Base-by-base conservation (phyloP, 2,329 filamentous ascomycete genomes). In the Amesomyces nigricolor region DNA sequence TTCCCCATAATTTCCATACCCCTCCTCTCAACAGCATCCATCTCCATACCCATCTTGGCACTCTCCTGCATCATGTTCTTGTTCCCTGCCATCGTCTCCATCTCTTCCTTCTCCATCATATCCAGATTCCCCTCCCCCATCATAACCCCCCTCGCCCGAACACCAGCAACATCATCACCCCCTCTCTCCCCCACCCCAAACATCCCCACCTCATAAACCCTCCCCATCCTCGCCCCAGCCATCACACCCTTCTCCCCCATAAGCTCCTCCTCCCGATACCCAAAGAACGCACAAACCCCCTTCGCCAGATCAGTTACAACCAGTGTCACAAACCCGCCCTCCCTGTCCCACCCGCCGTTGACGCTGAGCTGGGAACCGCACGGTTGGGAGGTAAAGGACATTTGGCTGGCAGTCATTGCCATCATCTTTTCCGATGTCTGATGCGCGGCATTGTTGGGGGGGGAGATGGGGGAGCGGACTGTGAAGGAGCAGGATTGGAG, bases 271-370 rank as follows among this genome's bases (percentile, higher is more conserved):
- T 60, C 57, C 0, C 17, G 39, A 48, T 64, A 66, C 19, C 47
- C 56, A 39, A 67, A 65, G 47, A 62, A 66, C 1, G 62, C 62
- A 19, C 59, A 59, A 16, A 44, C 54, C 7, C 45, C 40, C 4
- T 47, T 19, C 1, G 37, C 38, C 1, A 56, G 19, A 45, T 66
- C 61, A 30, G 63, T 62, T 6, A 62, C 29, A 1, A 62, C 61
- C 2, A 67, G 37, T 9, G 63, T 59, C 52, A 64, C 54, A 51
- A 62, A 65, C 5, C 59, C 58, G 30, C 59, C 59, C 22, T 43
- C 22, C 4, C 16, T 7, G 46, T 62, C 56, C 57, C 59, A 67
- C 16, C 57, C 61, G 37, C 60, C 62, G 38, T 58, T 61, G 42
- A 62, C 43, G 22, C 17, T 46, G 53, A 64, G 65, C 2, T 56